A percentile compares a stretch with the other conserved stretches of the same genome.
Conservation (phyloP, 2,329 filamentous ascomycete species). For the Pseudogymnoascus sp. region DNA sequence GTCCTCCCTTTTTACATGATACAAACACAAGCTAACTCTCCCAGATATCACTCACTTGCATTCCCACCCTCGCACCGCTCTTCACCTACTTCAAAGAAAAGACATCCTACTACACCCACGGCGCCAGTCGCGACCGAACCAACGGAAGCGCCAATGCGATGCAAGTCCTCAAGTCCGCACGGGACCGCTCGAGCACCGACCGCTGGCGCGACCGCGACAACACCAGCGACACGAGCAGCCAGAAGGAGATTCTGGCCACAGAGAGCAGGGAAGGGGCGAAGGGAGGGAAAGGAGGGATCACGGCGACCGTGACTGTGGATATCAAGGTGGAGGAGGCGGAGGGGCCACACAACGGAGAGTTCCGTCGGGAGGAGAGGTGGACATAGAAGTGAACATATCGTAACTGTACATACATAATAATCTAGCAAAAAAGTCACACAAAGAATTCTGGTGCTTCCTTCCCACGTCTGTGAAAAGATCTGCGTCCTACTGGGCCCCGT, state of each 20-base stretch:
- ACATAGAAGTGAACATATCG: background rate
- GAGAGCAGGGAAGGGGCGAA: background rate
- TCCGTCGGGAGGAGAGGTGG: background rate
- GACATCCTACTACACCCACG: slow-evolving; percentile 7
- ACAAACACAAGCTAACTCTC: background rate
- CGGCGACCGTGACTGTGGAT: background rate
- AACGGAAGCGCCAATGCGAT: background rate
- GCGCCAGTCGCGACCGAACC: background rate
- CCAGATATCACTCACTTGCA: slow-evolving; percentile 15
- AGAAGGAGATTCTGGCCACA: slow-evolving; percentile 4
- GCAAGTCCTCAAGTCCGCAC: background rate
- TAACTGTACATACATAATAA: background rate
- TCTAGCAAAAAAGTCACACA: no score
- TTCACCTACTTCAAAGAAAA: slow-evolving; percentile 12
- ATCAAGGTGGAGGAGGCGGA: background rate
- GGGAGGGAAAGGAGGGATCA: background rate
- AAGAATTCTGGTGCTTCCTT: background rate
- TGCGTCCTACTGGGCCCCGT: background rate
- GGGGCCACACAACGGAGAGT: background rate
- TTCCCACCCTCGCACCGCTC: slow-evolving; percentile 14
- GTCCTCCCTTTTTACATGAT: slow-evolving; percentile 15
- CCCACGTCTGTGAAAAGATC: background rate
- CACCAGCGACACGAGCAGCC: slow-evolving; percentile 8
- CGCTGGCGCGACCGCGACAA: slow-evolving; percentile 9
- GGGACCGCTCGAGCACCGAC: background rate